These are phyloP conservation scores for Thuja plicata DNA, from an alignment of 83 land plant genomes.

Conservation along the genomic window DNA sequence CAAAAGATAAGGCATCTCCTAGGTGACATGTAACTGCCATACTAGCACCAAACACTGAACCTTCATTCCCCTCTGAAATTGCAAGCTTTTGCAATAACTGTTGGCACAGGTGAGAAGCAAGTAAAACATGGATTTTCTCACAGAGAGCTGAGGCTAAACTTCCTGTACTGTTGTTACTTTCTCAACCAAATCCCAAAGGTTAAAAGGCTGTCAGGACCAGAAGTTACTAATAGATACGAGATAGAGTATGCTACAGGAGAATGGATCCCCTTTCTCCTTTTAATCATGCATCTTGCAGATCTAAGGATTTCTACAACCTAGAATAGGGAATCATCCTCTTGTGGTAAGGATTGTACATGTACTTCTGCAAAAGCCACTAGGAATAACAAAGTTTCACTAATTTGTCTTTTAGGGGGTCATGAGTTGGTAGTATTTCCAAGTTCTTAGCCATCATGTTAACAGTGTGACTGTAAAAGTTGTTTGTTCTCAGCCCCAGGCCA, in stretches of 20 bases:
- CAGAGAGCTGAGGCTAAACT: not conserved
- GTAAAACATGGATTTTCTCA: not conserved
- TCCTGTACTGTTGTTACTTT: not conserved
- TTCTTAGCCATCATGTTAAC: not conserved
- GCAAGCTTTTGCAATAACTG: not conserved
- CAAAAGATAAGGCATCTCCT: not conserved
- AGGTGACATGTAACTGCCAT: not conserved
- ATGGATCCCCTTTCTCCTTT: not conserved
- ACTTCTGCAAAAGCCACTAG: not conserved
- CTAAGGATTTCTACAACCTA: not conserved
- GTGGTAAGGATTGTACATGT: not conserved
- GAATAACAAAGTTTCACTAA: not conserved
- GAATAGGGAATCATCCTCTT: not conserved
- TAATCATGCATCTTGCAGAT: not conserved
- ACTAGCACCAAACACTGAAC: not conserved
- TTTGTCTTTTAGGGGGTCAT: not conserved
- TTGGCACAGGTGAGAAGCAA: not conserved
- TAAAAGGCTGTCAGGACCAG: not conserved
- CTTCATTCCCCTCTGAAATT: not conserved
- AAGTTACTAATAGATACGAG: not conserved
- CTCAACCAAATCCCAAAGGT: not conserved
- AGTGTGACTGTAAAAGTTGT: not conserved
- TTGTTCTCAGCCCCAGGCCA: not conserved
- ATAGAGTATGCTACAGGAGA: not conserved
- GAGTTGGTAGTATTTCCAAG: not conserved